A percentile compares a stretch with the other conserved stretches of the same genome.
phyloP scores from a whole-genome alignment of 805 yeast genomes.

The Wickerhamiella qilinensis region DNA sequence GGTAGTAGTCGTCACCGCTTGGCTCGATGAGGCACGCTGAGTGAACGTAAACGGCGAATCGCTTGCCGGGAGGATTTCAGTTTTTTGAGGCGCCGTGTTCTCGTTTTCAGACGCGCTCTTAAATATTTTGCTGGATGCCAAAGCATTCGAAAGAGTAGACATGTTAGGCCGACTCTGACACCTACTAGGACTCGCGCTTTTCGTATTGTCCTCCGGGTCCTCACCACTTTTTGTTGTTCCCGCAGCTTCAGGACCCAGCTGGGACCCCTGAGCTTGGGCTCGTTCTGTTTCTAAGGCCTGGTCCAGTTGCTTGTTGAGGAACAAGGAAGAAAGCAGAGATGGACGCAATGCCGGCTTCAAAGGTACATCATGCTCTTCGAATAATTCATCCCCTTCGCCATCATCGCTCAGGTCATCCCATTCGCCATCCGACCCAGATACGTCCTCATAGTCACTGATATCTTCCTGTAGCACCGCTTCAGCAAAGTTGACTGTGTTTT shows the following conservation, averaged over 20 bases:
- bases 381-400: constrained; percentile 20
- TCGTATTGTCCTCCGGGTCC: no score
- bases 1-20: neutral
- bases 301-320: constrained; percentile 16
- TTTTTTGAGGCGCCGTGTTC: no score
- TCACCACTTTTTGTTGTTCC: no score
- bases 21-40: constrained; percentile 1
- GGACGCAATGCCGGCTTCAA: constrained; percentile 19
- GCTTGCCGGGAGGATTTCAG: no score
- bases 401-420: constrained; percentile 19
- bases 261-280: no score
- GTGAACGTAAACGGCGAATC: no score
- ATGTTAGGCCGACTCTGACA: no score
- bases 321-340: constrained; percentile 25
- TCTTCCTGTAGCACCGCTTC: constrained; percentile 1
- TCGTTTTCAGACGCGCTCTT: no score
- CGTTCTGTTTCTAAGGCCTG: neutral
- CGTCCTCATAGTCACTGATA: constrained; percentile 16
- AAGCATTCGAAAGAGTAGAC: no score
- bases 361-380: constrained; percentile 17
- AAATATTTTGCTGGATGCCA: no score
- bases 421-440: constrained; percentile 20
- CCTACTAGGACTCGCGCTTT: no score
- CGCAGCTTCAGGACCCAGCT: no score
- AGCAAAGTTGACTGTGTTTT: neutral